These are phyloP conservation scores for Colletotrichum acutatum DNA, from an alignment of 2,329 filamentous ascomycete genomes.

Conservation along the genomic window DNA sequence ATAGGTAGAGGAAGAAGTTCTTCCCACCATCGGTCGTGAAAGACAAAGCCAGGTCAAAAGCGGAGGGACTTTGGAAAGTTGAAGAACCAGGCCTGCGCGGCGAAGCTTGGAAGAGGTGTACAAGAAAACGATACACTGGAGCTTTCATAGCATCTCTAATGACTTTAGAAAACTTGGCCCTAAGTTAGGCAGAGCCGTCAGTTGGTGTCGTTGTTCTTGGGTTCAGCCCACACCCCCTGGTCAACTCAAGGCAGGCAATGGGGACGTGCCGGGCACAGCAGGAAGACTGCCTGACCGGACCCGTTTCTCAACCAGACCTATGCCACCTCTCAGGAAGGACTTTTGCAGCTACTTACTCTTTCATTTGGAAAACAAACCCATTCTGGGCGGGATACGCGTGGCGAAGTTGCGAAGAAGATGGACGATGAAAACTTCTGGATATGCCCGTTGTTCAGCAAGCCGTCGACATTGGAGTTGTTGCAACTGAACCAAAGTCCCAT, in stretches of 20 bases:
- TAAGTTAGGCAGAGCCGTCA: slow-evolving; percentile 14
- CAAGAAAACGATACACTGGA: not conserved
- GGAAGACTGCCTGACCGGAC: slow-evolving; percentile 20
- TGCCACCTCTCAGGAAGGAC: slow-evolving; percentile 17
- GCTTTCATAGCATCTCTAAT: slow-evolving; percentile 7
- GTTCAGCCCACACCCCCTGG: slow-evolving; percentile 13
- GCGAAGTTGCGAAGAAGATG: not conserved
- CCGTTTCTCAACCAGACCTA: slow-evolving; percentile 6
- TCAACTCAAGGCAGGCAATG: slow-evolving; percentile 22
- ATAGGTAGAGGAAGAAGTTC: not conserved
- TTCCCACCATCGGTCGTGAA: not conserved
- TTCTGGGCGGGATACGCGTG: not conserved
- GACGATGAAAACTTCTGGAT: not conserved
- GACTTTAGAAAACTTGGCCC: slow-evolving; percentile 3
- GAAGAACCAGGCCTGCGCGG: slow-evolving; percentile 12
- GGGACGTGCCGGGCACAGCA: slow-evolving; percentile 6
- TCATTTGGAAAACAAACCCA: not conserved
- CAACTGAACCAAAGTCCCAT: slow-evolving; percentile 33
- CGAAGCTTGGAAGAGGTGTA: not conserved
- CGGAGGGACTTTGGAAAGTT: slow-evolving; percentile 28
- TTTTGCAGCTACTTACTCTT: slow-evolving; percentile 25
- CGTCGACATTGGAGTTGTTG: not conserved
- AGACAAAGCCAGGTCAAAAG: slow-evolving; percentile 1
- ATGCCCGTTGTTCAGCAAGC: not conserved
- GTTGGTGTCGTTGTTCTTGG: slow-evolving; percentile 22